Evolutionary conservation across 2,329 filamentous ascomycete genomes (phyloP).

Genomic region (Alternaria angustiovoidea): DNA sequence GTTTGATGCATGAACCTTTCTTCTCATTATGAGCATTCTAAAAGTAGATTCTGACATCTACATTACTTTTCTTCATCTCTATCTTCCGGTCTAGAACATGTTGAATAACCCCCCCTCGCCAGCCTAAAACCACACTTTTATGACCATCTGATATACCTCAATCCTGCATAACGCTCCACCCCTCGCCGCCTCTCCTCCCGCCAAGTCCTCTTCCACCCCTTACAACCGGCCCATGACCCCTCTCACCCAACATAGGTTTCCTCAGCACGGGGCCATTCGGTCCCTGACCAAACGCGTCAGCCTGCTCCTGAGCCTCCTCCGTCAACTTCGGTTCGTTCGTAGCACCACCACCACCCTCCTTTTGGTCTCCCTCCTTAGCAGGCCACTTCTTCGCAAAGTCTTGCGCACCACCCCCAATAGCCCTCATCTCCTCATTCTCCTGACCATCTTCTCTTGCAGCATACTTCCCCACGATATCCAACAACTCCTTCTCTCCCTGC

Average conservation of each 20-base stretch:
- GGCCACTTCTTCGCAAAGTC: slow-evolving; percentile 44
- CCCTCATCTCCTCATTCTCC: slow-evolving; percentile 40
- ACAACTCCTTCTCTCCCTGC: slow-evolving; percentile 28
- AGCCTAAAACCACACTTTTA: neutral
- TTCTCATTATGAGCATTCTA: neutral
- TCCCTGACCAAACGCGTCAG: slow-evolving; percentile 9
- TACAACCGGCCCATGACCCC: slow-evolving; percentile 41
- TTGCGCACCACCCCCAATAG: slow-evolving; percentile 42
- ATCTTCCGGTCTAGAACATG: neutral
- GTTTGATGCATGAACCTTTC: rapidly evolving
- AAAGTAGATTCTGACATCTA: neutral
- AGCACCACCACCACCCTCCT: neutral
- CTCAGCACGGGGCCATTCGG: slow-evolving; percentile 26
- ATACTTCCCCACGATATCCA: slow-evolving; percentile 31
- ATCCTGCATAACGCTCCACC: slow-evolving; percentile 33
- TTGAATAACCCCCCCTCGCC: neutral
- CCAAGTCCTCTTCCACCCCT: slow-evolving; percentile 12
- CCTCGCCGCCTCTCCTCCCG: slow-evolving; percentile 20
- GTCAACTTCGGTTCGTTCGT: neutral
- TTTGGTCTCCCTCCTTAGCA: neutral
- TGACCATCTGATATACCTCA: neutral
- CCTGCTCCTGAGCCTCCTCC: slow-evolving; percentile 8
- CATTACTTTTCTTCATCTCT: neutral
- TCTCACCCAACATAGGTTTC: slow-evolving; percentile 33
- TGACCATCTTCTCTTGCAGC: slow-evolving; percentile 32